Evolutionary conservation across 2,329 filamentous ascomycete genomes (phyloP).

Genomic region (Beauveria caledonica): DNA sequence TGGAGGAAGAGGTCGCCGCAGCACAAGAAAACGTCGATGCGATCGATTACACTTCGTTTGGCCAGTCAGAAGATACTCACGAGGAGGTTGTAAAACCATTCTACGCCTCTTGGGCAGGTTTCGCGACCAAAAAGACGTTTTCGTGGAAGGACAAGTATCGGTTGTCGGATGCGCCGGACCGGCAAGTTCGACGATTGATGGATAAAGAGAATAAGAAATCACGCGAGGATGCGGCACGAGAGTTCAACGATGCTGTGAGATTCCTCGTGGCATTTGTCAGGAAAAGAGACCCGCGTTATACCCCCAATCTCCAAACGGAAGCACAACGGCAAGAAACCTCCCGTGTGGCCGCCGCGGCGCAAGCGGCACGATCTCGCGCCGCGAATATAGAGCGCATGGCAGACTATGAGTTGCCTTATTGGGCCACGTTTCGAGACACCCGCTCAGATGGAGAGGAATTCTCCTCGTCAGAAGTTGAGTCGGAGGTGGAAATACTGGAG

Average conservation of each 20-base stretch:
- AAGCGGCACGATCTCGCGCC: constrained; percentile 74
- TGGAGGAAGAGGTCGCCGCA: constrained; percentile 70
- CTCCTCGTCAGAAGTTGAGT: constrained; percentile 48
- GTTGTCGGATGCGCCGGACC: constrained; percentile 78
- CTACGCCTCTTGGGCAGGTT: constrained; percentile 72
- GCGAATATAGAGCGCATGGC: constrained; percentile 69
- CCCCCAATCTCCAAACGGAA: constrained; percentile 67
- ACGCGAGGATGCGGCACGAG: constrained; percentile 71
- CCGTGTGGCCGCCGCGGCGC: constrained; percentile 70
- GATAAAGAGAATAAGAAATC: constrained; percentile 89
- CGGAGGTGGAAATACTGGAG: constrained; percentile 53
- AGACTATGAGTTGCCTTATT: constrained; percentile 60
- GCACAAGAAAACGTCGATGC: constrained; percentile 55
- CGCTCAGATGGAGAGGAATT: constrained; percentile 52
- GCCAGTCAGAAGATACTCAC: constrained; percentile 64
- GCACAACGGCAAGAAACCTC: constrained; percentile 71
- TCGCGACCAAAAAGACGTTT: constrained; percentile 78
- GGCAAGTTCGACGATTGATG: constrained; percentile 73
- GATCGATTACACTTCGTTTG: constrained; percentile 73
- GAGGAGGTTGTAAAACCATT: constrained; percentile 72
- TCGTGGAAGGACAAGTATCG: constrained; percentile 83
- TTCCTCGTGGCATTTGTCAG: constrained; percentile 81
- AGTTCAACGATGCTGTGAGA: constrained; percentile 89
- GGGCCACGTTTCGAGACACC: constrained; percentile 56
- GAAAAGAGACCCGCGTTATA: constrained; percentile 83